Conservation (phyloP, 2,329 filamentous ascomycete species). For the Sclerotinia minor region DNA sequence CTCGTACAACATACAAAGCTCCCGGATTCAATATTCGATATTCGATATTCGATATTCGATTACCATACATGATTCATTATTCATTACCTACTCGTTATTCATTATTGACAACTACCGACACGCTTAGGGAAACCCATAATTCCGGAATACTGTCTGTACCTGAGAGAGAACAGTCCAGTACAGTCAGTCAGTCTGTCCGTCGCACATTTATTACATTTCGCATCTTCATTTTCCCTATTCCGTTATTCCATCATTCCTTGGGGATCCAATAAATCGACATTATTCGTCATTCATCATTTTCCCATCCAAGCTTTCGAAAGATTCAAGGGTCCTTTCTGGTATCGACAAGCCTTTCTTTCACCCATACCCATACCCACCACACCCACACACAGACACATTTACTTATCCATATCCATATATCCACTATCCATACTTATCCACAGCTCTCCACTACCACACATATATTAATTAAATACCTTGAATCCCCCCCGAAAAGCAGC, state of each 20-base stretch:
- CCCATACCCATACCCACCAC: background rate
- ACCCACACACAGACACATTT: background rate
- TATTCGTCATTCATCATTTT: background rate
- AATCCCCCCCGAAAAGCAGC: background rate
- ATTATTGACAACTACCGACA: conserved; percentile 5
- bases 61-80: background rate
- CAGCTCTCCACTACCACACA: background rate
- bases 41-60: background rate
- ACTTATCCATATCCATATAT: conserved; percentile 3
- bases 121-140: background rate
- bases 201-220: background rate
- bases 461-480: background rate
- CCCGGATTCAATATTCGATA: no score
- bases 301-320: no score
- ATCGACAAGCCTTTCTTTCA: conserved; percentile 11
- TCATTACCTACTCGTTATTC: background rate
- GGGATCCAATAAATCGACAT: conserved; percentile 22
- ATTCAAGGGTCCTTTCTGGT: conserved; percentile 18
- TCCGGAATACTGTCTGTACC: background rate
- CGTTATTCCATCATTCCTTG: background rate
- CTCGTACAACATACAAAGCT: background rate
- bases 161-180: background rate
- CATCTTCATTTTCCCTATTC: conserved; percentile 9
- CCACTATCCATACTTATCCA: conserved; percentile 1
- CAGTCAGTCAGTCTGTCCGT: background rate